A percentile compares a stretch with the other conserved stretches of the same genome.
Evolutionary conservation across 2,329 filamentous ascomycete species (phyloP).

Genomic region (Aspergillus glaucus): DNA sequence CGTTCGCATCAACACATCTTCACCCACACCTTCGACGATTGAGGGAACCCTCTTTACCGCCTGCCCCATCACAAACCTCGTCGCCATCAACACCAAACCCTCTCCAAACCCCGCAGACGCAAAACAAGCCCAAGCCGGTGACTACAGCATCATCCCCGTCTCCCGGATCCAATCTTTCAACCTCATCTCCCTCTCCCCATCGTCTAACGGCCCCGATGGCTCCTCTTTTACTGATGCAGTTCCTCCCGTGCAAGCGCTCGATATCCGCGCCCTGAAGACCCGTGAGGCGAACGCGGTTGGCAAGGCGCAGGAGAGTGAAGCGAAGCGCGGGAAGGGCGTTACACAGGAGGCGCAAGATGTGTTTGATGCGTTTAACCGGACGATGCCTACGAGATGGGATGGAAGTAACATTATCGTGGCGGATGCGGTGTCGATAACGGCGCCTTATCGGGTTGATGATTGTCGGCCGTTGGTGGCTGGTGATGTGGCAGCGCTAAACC

Average conservation of each 20-base stretch:
- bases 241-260: constrained; percentile 41
- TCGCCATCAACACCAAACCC: constrained; percentile 54
- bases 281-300: constrained; percentile 52
- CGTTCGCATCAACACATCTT: constrained; percentile 52
- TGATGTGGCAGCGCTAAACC: constrained; percentile 35
- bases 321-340: constrained; percentile 55
- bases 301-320: constrained; percentile 52
- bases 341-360: constrained; percentile 57
- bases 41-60: constrained; percentile 60
- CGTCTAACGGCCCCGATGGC: constrained; percentile 22
- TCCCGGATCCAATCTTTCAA: constrained; percentile 54
- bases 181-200: constrained; percentile 41
- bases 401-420: constrained; percentile 54
- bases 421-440: constrained; percentile 53
- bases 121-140: constrained; percentile 40
- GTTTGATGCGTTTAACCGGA: constrained; percentile 56
- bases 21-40: constrained; percentile 45
- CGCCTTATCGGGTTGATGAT: constrained; percentile 54
- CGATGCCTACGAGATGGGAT: constrained; percentile 57
- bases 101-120: constrained; percentile 29
- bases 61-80: constrained; percentile 54
- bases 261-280: constrained; percentile 48
- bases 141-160: constrained; percentile 57
- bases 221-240: constrained; percentile 45
- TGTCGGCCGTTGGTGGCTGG: constrained; percentile 40